A percentile compares a stretch with the other conserved stretches of the same genome.
phyloP scores from a whole-genome alignment of 768 basidiomycete genomes.

The Gymnopilus junonius region DNA sequence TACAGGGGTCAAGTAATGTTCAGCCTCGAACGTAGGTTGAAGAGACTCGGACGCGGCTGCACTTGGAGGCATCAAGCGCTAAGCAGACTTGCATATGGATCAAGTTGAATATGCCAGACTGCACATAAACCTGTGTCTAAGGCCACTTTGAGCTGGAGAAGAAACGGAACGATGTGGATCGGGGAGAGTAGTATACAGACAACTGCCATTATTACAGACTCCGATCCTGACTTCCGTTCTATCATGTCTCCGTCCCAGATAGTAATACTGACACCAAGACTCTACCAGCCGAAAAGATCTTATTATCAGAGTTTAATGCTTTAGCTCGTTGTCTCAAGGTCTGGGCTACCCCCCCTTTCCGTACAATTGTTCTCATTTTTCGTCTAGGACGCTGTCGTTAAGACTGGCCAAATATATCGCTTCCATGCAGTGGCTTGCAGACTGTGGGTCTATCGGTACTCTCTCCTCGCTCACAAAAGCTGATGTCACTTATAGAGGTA shows the following conservation, averaged over 20 bases:
- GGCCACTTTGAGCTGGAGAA: neutral
- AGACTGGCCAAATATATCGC: slow-evolving; percentile 70
- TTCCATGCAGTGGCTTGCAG: slow-evolving; percentile 69
- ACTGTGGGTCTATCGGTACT: slow-evolving; percentile 52
- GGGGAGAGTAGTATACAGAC: neutral
- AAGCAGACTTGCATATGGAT: slow-evolving; percentile 21
- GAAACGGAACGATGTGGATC: neutral
- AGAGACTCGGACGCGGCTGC: slow-evolving; percentile 20
- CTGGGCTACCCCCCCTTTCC: neutral
- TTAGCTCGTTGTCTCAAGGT: slow-evolving; percentile 64
- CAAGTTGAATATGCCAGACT: slow-evolving; percentile 8
- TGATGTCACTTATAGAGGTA: slow-evolving; percentile 46
- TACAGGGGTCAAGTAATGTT: slow-evolving; percentile 23
- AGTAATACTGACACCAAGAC: slow-evolving; percentile 39
- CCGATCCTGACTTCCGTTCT: neutral
- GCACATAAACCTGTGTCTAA: neutral
- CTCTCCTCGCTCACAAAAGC: neutral
- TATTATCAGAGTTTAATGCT: slow-evolving; percentile 70
- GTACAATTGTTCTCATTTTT: slow-evolving; percentile 16
- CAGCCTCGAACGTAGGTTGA: slow-evolving; percentile 11
- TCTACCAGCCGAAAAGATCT: slow-evolving; percentile 52
- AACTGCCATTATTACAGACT: neutral
- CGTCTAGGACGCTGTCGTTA: slow-evolving; percentile 64
- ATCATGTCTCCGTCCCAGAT: slow-evolving; percentile 6
- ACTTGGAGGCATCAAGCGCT: slow-evolving; percentile 24